These are phyloP conservation scores for Starmerella lactis-condensi DNA, from an alignment of 805 yeast genomes.

Conservation along the genomic window DNA sequence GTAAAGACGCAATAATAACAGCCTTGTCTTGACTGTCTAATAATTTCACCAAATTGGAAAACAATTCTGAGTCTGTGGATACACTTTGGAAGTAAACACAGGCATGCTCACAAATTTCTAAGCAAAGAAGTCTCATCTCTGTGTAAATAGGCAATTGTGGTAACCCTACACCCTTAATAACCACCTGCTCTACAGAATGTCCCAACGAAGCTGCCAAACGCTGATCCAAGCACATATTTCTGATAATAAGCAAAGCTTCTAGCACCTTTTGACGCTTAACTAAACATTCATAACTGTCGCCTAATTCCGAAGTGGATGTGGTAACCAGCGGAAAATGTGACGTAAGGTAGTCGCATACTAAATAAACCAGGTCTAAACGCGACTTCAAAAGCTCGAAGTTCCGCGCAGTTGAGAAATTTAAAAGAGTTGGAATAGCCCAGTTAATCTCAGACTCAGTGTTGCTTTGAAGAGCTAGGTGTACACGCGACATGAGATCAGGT, in stretches of 20 bases:
- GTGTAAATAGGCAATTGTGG: slow-evolving; percentile 15
- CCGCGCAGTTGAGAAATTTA: slow-evolving; percentile 24
- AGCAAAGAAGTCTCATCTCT: slow-evolving; percentile 30
- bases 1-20: slow-evolving; percentile 45
- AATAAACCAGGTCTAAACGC: slow-evolving; percentile 8
- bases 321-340: slow-evolving; percentile 9
- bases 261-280: slow-evolving; percentile 20
- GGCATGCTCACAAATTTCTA: slow-evolving; percentile 66
- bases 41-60: slow-evolving; percentile 33
- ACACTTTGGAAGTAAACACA: slow-evolving; percentile 69
- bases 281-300: slow-evolving; percentile 9
- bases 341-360: slow-evolving; percentile 6
- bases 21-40: slow-evolving; percentile 46
- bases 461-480: slow-evolving; percentile 49
- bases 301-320: slow-evolving; percentile 6
- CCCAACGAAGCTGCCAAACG: slow-evolving; percentile 56
- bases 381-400: slow-evolving; percentile 9
- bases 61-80: slow-evolving; percentile 47
- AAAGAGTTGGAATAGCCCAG: slow-evolving; percentile 47
- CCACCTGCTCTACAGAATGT: slow-evolving; percentile 20
- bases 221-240: slow-evolving; percentile 72
- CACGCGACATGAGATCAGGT: slow-evolving; percentile 42
- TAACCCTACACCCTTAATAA: slow-evolving; percentile 23
- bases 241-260: slow-evolving; percentile 45
- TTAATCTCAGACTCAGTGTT: slow-evolving; percentile 48